Evolutionary conservation across 225 moss, liverwort and hornwort genomes (phyloP), one percentile per base, ranked within the genome.

Genomic region (Neckera pumila): DNA sequence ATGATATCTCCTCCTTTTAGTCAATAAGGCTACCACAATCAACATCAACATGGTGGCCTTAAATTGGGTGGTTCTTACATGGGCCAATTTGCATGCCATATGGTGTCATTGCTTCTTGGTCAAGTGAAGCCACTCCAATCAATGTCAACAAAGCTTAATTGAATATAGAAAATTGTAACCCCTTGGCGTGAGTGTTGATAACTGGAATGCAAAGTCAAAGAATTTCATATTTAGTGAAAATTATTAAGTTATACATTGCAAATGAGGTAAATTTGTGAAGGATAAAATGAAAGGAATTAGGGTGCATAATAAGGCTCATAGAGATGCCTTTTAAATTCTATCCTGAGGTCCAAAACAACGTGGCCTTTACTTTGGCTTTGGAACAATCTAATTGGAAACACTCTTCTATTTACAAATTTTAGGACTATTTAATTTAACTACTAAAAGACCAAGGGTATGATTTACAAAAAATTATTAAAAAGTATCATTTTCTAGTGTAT

Each of bases 21-120:
- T 75, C 75, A 51, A 51, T 20, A 19, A 13, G 21, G 3, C 12
- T 21, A 49, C 1, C 0, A 2, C 0, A 51, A 33, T 75, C 4
- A 20, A 6, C 10, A n/a, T 11, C 26, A n/a, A 56, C 1, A 16
- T 16, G 1, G 15, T 1, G 0, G 0, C 14, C 5, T 14, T 36
- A 0, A 53, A 36, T 15, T 15, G 23, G 7, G 23, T 0, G 0
- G 2, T 5, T 22, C 9, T 2, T 36, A 2, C 3, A 56, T 23
- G 2, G 14, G 1, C n/a, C 3, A 22, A 0, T n/a, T 78, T 1
- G 2, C 1, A 11, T 10, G 15, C 9, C 15, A 33, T 15, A 53
- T n/a, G 6, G 6, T 56, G 0, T 16, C 0, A 0, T 1, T 0
- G 0, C 11, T 1, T 57, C 2, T 10, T n/a, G 4, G 56, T 36